Evolutionary conservation across 2,329 filamentous ascomycete species (phyloP).

Genomic region (Ceratocystis papillata): DNA sequence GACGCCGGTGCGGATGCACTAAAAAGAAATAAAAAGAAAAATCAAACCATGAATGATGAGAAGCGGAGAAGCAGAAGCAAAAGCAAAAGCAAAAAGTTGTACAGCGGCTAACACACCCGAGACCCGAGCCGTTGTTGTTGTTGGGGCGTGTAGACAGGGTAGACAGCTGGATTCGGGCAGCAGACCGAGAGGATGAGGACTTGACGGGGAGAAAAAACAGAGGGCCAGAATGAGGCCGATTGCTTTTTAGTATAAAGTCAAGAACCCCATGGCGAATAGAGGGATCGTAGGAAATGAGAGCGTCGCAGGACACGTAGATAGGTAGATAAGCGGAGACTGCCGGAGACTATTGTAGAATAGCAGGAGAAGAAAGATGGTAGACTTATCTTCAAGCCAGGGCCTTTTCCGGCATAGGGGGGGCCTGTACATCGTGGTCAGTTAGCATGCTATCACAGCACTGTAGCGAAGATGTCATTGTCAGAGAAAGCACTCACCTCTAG

Average conservation of each 20-base stretch:
- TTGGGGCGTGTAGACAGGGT: slow-evolving; percentile 3
- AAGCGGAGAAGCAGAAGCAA: background rate
- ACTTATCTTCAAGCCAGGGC: slow-evolving; percentile 29
- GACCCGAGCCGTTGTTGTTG: background rate
- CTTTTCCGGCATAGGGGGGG: slow-evolving; percentile 30
- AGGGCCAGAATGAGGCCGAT: background rate
- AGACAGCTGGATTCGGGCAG: background rate
- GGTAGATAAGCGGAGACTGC: background rate
- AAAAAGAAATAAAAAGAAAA: slow-evolving; percentile 11
- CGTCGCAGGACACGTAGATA: too few relatives aligned
- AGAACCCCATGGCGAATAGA: background rate
- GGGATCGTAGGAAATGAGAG: background rate
- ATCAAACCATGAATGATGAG: background rate
- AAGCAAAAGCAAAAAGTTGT: slow-evolving; percentile 16
- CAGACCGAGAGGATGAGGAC: background rate
- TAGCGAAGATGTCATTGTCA: slow-evolving; percentile 27
- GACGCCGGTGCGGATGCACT: slow-evolving; percentile 1
- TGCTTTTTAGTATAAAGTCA: background rate
- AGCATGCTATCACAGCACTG: background rate
- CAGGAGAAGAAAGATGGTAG: background rate
- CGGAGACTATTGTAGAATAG: background rate
- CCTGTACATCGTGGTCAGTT: slow-evolving; percentile 26
- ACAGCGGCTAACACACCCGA: slow-evolving; percentile 13
- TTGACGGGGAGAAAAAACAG: background rate
- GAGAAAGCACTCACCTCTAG: slow-evolving; percentile 48